Base-by-base conservation (phyloP, 2,329 filamentous ascomycete genomes). In the Hypoxylon sp. region DNA sequence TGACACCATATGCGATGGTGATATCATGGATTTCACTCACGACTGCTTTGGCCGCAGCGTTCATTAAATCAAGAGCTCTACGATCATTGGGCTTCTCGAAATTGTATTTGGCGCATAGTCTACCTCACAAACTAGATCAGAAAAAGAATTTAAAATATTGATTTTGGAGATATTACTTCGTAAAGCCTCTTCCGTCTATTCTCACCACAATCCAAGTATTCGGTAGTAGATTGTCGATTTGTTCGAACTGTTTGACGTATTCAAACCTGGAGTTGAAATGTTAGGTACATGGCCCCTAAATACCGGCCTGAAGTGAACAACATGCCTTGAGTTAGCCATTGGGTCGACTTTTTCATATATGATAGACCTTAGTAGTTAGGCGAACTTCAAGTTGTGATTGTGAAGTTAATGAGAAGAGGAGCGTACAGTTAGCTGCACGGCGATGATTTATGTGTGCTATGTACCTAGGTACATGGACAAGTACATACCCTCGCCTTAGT, bases 131-230 rank as follows among this genome's bases (percentile, higher is more conserved):
- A 68, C 74, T n/a, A 37, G 14, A 66, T 57, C 20, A 61, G 42
- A 48, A 63, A 63, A 8, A 37, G 31, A 46, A 63, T 35, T 49
- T 1, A 46, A 33, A 14, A 66, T 5, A 44, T 8, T 5, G 25
- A 27, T 42, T 17, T 2, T 58, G 51, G 53, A 57, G 77, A 81
- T 27, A 51, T 78, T 83, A 97, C 94, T 97, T 98, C 76, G 95
- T 96, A 81, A 99, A 99, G 17, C 94, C 95, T 71, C 95, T 88
- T 25, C 96, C 96, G 81, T 99, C 96, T 76, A 99, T 91, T 67
- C 96, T 91, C 62, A 99, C 90, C 20, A 98, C 94, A 63, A 98
- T 92, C 94, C 95, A 99, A 27, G 95, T 98, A 78, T 97, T 97
- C 60, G 91, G 93, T 22, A 98, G 86, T 44, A 99, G 83, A 51